Percentiles rank a stretch among this genome's conserved stretches.
Evolutionary conservation across 2,329 filamentous ascomycete genomes (phyloP).

Genomic region (Plenodomus lindquistii): DNA sequence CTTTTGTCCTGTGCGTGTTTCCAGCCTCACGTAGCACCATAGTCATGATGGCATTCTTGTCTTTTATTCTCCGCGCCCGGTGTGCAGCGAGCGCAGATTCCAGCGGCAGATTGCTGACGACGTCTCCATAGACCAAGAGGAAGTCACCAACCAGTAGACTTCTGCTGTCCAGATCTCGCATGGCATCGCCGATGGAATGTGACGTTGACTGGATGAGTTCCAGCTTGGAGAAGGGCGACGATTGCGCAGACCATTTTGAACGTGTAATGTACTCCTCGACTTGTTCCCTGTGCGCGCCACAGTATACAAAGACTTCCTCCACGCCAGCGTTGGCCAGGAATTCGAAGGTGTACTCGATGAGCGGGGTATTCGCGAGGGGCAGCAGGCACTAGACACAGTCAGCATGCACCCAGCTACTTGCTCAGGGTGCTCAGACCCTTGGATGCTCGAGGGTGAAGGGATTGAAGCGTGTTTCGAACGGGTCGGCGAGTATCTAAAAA

Average conservation of each 20-base stretch:
- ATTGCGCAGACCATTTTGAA: slow-evolving; percentile 74
- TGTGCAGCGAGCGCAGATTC: slow-evolving; percentile 78
- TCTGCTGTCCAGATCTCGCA: slow-evolving; percentile 88
- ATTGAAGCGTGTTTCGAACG: slow-evolving; percentile 87
- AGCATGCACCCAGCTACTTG: slow-evolving; percentile 13
- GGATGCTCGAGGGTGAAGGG: slow-evolving; percentile 89
- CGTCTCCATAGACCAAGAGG: slow-evolving; percentile 86
- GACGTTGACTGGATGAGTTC: slow-evolving; percentile 88
- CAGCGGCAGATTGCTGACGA: slow-evolving; percentile 88
- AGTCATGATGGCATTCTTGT: slow-evolving; percentile 98
- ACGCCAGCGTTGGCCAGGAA: slow-evolving; percentile 94
- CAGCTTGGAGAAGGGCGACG: slow-evolving; percentile 78
- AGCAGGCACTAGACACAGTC: slow-evolving; percentile 73
- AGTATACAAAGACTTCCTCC: slow-evolving; percentile 92
- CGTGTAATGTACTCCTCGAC: slow-evolving; percentile 82
- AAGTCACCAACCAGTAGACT: slow-evolving; percentile 88
- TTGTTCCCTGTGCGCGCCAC: slow-evolving; percentile 81
- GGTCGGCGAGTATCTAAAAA: slow-evolving; percentile 81
- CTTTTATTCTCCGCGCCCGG: slow-evolving; percentile 75
- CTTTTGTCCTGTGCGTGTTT: slow-evolving; percentile 74
- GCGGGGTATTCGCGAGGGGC: slow-evolving; percentile 86
- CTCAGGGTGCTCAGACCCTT: slow-evolving; percentile 62
- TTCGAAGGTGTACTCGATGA: slow-evolving; percentile 97
- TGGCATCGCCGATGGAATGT: slow-evolving; percentile 86
- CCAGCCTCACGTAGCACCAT: slow-evolving; percentile 84